Evolutionary conservation across 306 rosid species (phyloP), one percentile per base, ranked within the genome.

Genomic region (Styphnolobium japonicum): DNA sequence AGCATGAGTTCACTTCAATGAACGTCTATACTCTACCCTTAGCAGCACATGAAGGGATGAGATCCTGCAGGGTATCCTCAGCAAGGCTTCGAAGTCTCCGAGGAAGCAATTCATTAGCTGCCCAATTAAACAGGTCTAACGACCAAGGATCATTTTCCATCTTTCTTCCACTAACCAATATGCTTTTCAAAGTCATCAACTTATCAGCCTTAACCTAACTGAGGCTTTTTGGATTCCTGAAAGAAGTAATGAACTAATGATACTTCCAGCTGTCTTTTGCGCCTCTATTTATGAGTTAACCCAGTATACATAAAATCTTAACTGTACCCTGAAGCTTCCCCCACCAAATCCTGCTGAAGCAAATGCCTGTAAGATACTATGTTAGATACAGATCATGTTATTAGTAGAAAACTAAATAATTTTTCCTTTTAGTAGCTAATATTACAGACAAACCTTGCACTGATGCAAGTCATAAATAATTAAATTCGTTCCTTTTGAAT

Each of bases 311-410:
- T 81, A 62, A 56, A n/a, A n/a, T 66, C 29, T 22, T 67, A 75
- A 95, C 86, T 60, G 92, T 85, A 86, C 98, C 98, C 40, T 88
- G 98, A 84, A 95, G 93, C 84, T 90, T 95, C 98, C 98, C 40
- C 98, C 98, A 67, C 98, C 98, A 71, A 86, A 88, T 83, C 98
- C 97, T 39, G 98, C 98, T 67, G 85, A 82, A 72, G 89, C 85
- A 88, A 95, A 92, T 81, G 98, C 97, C 98, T 95, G 92, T 55
- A 75, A 21, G 67, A 83, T 56, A 76, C 19, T 15, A 22, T 4
- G 82, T 87, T 68, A 80, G 79, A 76, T 80, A 33, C 65, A 71
- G 19, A 49, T 58, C 36, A 33, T 46, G 61, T 53, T 53, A 60
- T 73, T 7, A 15, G 39, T 6, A 25, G 58, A 70, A 55, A 69